A percentile compares a stretch with the other conserved stretches of the same genome.
phyloP scores from a whole-genome alignment of 139 green algal genomes.

The Pedinophyceae sp. region DNA sequence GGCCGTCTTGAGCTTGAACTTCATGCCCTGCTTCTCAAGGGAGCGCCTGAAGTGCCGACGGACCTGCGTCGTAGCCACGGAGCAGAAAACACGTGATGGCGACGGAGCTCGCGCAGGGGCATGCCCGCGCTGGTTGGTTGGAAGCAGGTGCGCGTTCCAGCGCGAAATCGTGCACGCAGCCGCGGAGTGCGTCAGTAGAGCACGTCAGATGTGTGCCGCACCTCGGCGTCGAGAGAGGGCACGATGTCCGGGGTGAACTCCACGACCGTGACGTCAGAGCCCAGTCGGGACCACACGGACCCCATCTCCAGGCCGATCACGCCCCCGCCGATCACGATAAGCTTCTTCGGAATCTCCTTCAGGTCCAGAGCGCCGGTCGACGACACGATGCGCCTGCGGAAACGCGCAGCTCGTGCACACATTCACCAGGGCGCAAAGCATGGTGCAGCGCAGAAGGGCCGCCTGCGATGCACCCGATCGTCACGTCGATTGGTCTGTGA shows the following conservation, averaged over 20 bases:
- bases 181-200: too few relatives aligned
- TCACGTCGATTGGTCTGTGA: too few relatives aligned
- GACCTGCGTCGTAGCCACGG: constrained; percentile 27
- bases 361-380: constrained; percentile 88
- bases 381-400: constrained; percentile 81
- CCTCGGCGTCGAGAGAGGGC: constrained; percentile 55
- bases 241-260: constrained; percentile 87
- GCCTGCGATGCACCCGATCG: too few relatives aligned
- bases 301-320: constrained; percentile 98
- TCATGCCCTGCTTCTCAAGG: constrained; percentile 92
- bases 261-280: constrained; percentile 84
- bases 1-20: constrained; percentile 74
- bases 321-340: constrained; percentile 93
- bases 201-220: background rate
- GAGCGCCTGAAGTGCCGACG: constrained; percentile 70
- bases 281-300: constrained; percentile 81
- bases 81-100: constrained; percentile 3
- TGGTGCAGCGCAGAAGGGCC: too few relatives aligned
- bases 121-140: too few relatives aligned
- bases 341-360: constrained; percentile 65
- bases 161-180: too few relatives aligned
- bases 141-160: too few relatives aligned
- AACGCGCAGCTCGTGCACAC: too few relatives aligned
- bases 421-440: too few relatives aligned
- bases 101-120: background rate